Base-by-base conservation (phyloP, 1,139 yeast species). In the Nakaseomyces uthaithaninus region DNA sequence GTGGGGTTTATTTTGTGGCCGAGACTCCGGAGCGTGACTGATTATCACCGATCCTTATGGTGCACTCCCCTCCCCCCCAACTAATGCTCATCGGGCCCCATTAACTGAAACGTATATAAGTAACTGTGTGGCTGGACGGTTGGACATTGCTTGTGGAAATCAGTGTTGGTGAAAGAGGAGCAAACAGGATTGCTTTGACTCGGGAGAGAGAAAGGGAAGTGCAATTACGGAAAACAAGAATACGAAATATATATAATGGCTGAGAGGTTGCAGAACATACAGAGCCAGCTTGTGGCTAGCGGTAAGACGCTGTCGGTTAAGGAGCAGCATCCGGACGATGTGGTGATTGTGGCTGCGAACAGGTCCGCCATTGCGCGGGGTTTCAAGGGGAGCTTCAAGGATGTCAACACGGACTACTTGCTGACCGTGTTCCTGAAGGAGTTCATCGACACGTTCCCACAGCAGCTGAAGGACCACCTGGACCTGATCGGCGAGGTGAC, bases 351-450 rank as follows among this genome's bases (percentile, higher is more conserved):
- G 36, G 83, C 76, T 38, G 95, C 96, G 39, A 80, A 83, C 71
- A 77, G 97, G 68, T 82, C 95, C 7, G 93, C 96, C 33, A 70
- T 84, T 50, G 77, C 94, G 47, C 84, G 77, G 65, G 95, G 91
- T 36, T 86, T 89, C 50, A 80, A 75, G 63, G 95, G 95, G 44
- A 41, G 49, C 2, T 48, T 50, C 25, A 51, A 49, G 36, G 54
- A 51, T 37, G 42, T 48, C 7, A 50, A 50, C 31, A 46, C 54
- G 2, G 55, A 50, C 36, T 91, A 79, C 63, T 62, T 87, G 38
- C 71, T 86, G 45, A 64, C 75, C 51, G 74, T 74, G 51, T 75
- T 87, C 47, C 66, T 86, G 48, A 66, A 68, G 46, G 81, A 76
- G 36, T 72, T 84, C 50, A 57, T 86, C 45, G 71, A 71, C 45